Conservation (phyloP, 2,329 filamentous ascomycete genomes). For the Daldinia sp. region DNA sequence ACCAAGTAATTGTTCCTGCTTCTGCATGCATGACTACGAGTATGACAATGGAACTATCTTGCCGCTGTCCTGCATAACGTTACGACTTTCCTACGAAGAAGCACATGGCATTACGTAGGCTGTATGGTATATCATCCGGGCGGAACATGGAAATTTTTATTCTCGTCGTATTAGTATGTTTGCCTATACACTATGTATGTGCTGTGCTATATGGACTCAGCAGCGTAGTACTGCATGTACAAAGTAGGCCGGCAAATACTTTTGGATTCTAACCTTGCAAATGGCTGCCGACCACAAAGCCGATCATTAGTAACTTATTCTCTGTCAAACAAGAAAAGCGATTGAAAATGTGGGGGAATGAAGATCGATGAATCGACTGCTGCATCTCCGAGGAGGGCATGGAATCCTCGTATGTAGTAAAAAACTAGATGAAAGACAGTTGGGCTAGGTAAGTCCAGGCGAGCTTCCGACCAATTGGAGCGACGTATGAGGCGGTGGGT, state of each 20-base stretch:
- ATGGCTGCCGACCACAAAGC: slow-evolving; percentile 14
- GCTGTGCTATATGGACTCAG: neutral
- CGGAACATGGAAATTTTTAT: neutral
- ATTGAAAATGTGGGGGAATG: slow-evolving; percentile 37
- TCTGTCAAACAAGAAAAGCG: slow-evolving; percentile 20
- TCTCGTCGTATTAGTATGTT: neutral
- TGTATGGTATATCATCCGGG: slow-evolving; percentile 22
- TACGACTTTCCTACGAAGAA: slow-evolving; percentile 17
- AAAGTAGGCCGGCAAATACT: slow-evolving; percentile 32
- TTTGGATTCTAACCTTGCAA: slow-evolving; percentile 32
- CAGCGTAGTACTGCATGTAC: slow-evolving; percentile 29
- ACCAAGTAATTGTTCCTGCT: slow-evolving; percentile 19
- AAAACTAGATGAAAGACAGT: slow-evolving; percentile 24
- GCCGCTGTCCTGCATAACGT: slow-evolving; percentile 7
- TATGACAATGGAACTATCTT: slow-evolving; percentile 14
- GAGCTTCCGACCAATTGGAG: slow-evolving; percentile 33
- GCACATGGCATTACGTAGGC: slow-evolving; percentile 30
- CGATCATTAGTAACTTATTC: slow-evolving; percentile 39
- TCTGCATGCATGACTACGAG: slow-evolving; percentile 11
- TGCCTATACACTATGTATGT: neutral
- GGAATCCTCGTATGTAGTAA: slow-evolving; percentile 29
- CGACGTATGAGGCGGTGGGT: slow-evolving; percentile 27
- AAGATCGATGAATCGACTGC: slow-evolving; percentile 38
- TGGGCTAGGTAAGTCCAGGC: slow-evolving; percentile 36
- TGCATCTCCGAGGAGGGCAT: slow-evolving; percentile 48